Evolutionary conservation across 768 basidiomycete species (phyloP).

Genomic region (Pulveroboletus sp.): DNA sequence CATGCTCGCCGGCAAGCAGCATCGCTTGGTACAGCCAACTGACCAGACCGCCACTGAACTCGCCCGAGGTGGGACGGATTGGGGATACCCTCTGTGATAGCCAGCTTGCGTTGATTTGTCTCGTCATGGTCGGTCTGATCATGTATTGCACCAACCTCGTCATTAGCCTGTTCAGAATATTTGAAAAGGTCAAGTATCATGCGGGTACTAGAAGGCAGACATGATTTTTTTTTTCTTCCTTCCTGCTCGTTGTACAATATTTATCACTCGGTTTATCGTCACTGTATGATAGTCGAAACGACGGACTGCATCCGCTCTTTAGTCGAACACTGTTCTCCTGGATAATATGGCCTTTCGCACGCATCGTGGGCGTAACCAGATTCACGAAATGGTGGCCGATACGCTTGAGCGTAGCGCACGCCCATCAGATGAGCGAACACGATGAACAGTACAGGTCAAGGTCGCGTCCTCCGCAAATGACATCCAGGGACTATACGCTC

Average conservation of each 20-base stretch:
- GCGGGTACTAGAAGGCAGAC: constrained; percentile 32
- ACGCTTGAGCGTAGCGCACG: neutral
- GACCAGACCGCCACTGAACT: constrained; percentile 35
- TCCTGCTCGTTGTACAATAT: neutral
- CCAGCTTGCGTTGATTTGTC: constrained; percentile 71
- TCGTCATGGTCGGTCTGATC: constrained; percentile 72
- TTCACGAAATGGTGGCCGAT: neutral
- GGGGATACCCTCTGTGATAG: constrained; percentile 65
- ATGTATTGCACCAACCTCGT: constrained; percentile 82
- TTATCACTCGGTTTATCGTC: neutral
- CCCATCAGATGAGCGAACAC: constrained; percentile 17
- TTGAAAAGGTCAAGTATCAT: constrained; percentile 83
- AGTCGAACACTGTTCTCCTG: neutral
- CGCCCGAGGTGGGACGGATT: constrained; percentile 35
- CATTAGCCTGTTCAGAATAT: constrained; percentile 81
- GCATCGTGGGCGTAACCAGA: neutral
- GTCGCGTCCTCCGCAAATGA: constrained; percentile 1
- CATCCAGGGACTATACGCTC: constrained; percentile 38
- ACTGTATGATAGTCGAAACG: neutral
- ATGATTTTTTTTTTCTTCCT: constrained; percentile 1
- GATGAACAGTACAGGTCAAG: constrained; percentile 13
- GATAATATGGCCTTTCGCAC: constrained; percentile 7
- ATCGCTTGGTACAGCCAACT: constrained; percentile 74
- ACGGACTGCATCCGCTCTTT: too few species aligned
- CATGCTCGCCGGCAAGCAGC: constrained; percentile 57